Percentiles rank a stretch among this genome's conserved stretches.
These are phyloP conservation scores for Paspalum notatum DNA, from an alignment of 176 grass and related monocot genomes.

Conservation along the genomic window DNA sequence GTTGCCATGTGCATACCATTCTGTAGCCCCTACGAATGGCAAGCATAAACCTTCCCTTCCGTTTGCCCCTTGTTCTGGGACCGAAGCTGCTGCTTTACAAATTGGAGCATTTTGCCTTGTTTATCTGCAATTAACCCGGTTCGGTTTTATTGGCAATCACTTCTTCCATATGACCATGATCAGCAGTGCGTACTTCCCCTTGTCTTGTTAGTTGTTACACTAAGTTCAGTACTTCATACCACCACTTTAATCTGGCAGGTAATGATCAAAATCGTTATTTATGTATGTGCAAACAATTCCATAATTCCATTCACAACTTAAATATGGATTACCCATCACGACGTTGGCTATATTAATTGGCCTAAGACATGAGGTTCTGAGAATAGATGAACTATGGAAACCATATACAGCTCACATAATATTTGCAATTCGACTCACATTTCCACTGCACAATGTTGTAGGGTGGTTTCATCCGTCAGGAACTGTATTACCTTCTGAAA, in stretches of 20 bases:
- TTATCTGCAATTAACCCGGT: not conserved
- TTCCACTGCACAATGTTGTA: conserved; percentile 31
- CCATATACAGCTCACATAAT: conserved; percentile 3
- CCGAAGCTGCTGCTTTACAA: not conserved
- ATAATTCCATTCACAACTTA: not conserved
- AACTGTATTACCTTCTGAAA: conserved; percentile 76
- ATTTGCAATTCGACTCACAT: conserved; percentile 16
- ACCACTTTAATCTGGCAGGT: not conserved
- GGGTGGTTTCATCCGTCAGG: conserved; percentile 69
- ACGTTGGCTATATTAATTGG: not conserved
- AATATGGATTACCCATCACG: not conserved
- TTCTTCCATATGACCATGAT: not conserved
- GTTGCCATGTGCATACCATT: conserved; percentile 24
- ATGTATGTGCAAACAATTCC: not conserved
- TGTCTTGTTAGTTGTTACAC: not conserved
- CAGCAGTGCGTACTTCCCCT: not conserved
- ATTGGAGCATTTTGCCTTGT: not conserved
- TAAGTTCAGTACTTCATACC: not conserved
- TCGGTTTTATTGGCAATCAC: not conserved
- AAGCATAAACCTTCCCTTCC: conserved; percentile 12
- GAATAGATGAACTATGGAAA: conserved; percentile 12
- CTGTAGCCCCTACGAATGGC: not conserved
- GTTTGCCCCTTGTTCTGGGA: conserved; percentile 19
- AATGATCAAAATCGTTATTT: not conserved
- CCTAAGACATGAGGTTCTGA: not conserved